phyloP scores from a whole-genome alignment of 352 stramenopile species.

The Globisporangium mamillatum region DNA sequence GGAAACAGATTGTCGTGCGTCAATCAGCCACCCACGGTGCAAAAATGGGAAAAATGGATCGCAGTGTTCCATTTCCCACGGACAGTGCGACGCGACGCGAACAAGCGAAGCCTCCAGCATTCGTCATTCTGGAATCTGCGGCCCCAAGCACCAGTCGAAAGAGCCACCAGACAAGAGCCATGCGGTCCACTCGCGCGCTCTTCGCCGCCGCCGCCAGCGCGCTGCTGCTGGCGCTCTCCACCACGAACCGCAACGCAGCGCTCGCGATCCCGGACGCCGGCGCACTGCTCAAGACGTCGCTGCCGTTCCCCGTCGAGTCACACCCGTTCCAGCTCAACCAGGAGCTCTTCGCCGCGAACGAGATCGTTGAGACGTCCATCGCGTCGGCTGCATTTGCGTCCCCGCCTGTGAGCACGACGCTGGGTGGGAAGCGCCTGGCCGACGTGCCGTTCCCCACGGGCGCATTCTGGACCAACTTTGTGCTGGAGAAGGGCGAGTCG shows the following conservation, averaged over 20 bases:
- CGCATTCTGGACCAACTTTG: conserved; percentile 82
- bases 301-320: conserved; percentile 53
- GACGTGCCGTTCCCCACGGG: conserved; percentile 75
- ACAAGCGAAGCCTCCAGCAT: too few species aligned
- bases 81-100: too few species aligned
- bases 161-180: not conserved
- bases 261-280: conserved; percentile 14
- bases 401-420: not conserved
- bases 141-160: conserved; percentile 11
- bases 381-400: not conserved
- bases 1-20: too few species aligned
- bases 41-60: not conserved
- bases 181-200: not conserved
- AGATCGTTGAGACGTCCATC: conserved; percentile 5
- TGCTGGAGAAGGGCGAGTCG: conserved; percentile 58
- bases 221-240: conserved; percentile 12
- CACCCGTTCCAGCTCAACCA: conserved; percentile 52
- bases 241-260: conserved; percentile 7
- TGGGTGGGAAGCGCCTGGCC: conserved; percentile 24
- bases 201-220: not conserved
- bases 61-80: not conserved
- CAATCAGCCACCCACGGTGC: not conserved
- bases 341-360: conserved; percentile 47
- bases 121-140: conserved; percentile 8
- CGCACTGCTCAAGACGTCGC: conserved; percentile 13